phyloP scores from a whole-genome alignment of 2,329 filamentous ascomycete genomes.

The Fusarium pilosicola region DNA sequence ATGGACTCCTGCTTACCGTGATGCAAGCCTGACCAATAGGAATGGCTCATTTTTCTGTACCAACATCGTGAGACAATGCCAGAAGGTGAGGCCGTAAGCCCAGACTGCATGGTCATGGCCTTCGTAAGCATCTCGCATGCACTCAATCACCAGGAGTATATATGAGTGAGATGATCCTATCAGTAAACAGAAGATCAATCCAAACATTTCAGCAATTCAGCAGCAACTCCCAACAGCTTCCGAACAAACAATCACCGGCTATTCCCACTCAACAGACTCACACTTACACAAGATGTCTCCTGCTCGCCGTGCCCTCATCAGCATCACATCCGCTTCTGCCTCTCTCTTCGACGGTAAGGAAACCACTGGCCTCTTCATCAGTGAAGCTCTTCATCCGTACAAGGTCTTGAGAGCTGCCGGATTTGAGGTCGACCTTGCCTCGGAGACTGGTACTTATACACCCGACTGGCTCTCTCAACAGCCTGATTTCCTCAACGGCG shows the following conservation, averaged over 20 bases:
- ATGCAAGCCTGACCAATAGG: not conserved
- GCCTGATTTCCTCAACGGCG: constrained; percentile 16
- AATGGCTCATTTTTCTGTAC: not conserved
- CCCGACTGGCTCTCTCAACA: constrained; percentile 17
- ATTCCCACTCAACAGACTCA: not conserved
- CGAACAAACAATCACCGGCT: not conserved
- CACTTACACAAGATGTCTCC: not conserved
- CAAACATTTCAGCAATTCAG: not conserved
- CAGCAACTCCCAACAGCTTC: not conserved
- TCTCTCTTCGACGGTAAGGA: constrained; percentile 14
- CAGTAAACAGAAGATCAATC: not conserved
- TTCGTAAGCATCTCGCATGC: not conserved
- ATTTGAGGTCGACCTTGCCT: constrained; percentile 10
- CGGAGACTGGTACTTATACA: constrained; percentile 9
- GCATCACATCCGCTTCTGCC: constrained; percentile 21
- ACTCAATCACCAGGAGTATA: not conserved
- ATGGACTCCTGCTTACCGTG: not conserved
- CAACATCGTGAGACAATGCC: not conserved
- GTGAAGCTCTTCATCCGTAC: constrained; percentile 8
- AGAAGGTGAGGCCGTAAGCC: not conserved
- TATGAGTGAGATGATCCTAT: not conserved
- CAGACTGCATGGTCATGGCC: not conserved
- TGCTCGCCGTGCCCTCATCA: constrained; percentile 18
- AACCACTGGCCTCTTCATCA: constrained; percentile 12
- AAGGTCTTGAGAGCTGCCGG: constrained; percentile 7